These are phyloP conservation scores for Amylostereum chailletii DNA, from an alignment of 1,284 basidiomycete genomes.

Conservation along the genomic window DNA sequence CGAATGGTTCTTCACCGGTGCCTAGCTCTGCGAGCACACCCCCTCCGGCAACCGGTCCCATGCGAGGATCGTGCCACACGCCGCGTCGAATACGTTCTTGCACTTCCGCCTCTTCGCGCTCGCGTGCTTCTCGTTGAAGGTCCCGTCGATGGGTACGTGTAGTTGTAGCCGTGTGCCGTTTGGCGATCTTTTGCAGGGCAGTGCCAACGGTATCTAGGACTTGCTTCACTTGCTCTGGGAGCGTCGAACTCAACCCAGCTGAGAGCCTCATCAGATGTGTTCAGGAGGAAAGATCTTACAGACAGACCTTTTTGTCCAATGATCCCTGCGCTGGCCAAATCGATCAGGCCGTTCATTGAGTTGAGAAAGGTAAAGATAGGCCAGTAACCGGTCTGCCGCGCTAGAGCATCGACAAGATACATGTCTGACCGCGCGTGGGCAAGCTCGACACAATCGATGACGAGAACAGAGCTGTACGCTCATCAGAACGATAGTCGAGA, in stretches of 20 bases:
- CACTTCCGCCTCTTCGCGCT: conserved; percentile 26
- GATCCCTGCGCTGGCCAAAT: conserved; percentile 87
- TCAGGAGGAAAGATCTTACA: not conserved
- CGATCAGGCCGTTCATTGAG: conserved; percentile 80
- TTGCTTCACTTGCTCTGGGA: conserved; percentile 81
- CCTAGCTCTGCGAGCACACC: conserved; percentile 81
- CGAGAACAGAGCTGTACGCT: conserved; percentile 48
- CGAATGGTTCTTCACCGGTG: conserved; percentile 58
- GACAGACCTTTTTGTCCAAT: conserved; percentile 85
- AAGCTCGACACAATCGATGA: conserved; percentile 79
- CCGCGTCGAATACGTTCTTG: conserved; percentile 41
- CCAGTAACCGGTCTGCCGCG: conserved; percentile 83
- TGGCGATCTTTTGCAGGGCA: conserved; percentile 51
- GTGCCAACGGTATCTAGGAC: conserved; percentile 76
- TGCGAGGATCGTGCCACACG: conserved; percentile 72
- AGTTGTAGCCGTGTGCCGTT: conserved; percentile 10
- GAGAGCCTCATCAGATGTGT: not conserved
- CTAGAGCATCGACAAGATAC: conserved; percentile 61
- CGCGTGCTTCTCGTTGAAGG: conserved; percentile 11
- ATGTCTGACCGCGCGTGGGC: conserved; percentile 69
- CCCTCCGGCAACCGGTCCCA: conserved; percentile 76
- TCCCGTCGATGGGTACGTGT: not conserved
- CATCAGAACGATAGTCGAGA: not conserved
- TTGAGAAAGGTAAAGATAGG: conserved; percentile 88
- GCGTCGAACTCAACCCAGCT: conserved; percentile 78